Conservation (phyloP, 2,329 filamentous ascomycete genomes). For the Pseudogymnoascus pannorum region DNA sequence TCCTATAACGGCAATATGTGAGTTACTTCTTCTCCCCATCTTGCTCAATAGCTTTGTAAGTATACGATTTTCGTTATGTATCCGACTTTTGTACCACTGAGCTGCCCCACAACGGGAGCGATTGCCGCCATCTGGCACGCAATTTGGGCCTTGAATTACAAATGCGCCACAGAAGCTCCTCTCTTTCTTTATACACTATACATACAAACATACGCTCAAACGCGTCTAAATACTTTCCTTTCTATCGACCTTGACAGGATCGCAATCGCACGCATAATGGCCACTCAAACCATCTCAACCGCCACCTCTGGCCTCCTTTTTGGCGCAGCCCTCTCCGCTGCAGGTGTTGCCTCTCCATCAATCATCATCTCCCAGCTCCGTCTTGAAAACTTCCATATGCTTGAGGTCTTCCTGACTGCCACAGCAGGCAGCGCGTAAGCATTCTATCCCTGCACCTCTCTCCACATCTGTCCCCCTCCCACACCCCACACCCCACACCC, state of each 20-base stretch:
- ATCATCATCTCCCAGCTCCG: slow-evolving; percentile 55
- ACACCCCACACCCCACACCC: slow-evolving; percentile 37
- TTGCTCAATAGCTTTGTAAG: not conserved
- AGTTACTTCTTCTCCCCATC: not conserved
- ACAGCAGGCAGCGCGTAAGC: slow-evolving; percentile 55
- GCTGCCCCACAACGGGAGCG: not conserved
- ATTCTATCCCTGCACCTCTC: slow-evolving; percentile 7
- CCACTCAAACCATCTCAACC: slow-evolving; percentile 22
- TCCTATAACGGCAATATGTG: not conserved
- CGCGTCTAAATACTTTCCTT: not conserved
- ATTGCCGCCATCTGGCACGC: slow-evolving; percentile 1
- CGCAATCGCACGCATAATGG: not conserved
- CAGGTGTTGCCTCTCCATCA: slow-evolving; percentile 53
- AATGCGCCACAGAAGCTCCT: not conserved
- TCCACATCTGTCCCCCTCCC: slow-evolving; percentile 9
- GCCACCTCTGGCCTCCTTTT: slow-evolving; percentile 49
- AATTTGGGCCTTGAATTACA: not conserved
- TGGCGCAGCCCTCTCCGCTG: slow-evolving; percentile 51
- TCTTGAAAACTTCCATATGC: slow-evolving; percentile 57
- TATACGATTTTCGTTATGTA: not conserved
- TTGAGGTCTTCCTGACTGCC: slow-evolving; percentile 56
- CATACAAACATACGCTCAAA: not conserved
- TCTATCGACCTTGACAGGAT: not conserved
- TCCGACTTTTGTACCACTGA: not conserved
- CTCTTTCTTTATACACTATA: not conserved